Conservation (phyloP, 768 basidiomycete species). For the Paxillus involutus region DNA sequence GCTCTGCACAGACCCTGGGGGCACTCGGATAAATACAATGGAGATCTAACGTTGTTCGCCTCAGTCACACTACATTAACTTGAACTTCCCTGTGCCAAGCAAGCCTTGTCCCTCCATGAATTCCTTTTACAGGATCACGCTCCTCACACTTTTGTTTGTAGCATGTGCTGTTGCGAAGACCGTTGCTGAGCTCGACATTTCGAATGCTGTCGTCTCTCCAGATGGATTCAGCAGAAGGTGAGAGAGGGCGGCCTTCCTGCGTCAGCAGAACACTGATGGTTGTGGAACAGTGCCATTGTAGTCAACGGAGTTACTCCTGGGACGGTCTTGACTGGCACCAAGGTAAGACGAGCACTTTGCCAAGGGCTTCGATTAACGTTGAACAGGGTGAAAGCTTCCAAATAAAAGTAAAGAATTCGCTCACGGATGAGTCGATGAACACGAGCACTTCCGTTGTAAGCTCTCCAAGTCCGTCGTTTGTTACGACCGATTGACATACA, state of each 20-base stretch:
- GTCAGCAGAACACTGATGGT: background rate
- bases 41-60: no score
- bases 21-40: no score
- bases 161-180: no score
- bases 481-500: background rate
- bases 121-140: no score
- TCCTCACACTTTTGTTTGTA: no score
- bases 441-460: conserved; percentile 37
- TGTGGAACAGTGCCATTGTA: conserved; percentile 26
- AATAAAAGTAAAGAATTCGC: conserved; percentile 38
- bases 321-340: conserved; percentile 36
- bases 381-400: conserved; percentile 35
- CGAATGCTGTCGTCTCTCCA: conserved; percentile 35
- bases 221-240: conserved; percentile 27
- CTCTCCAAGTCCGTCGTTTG: background rate
- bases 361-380: background rate
- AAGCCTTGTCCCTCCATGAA: no score
- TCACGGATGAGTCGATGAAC: conserved; percentile 39
- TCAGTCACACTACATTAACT: no score
- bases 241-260: background rate
- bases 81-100: no score
- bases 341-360: conserved; percentile 15
- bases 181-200: conserved; percentile 13
- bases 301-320: conserved; percentile 41
- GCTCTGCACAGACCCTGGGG: no score